Conservation (phyloP, 1,139 yeast genomes). For the Lodderomyces theae region DNA sequence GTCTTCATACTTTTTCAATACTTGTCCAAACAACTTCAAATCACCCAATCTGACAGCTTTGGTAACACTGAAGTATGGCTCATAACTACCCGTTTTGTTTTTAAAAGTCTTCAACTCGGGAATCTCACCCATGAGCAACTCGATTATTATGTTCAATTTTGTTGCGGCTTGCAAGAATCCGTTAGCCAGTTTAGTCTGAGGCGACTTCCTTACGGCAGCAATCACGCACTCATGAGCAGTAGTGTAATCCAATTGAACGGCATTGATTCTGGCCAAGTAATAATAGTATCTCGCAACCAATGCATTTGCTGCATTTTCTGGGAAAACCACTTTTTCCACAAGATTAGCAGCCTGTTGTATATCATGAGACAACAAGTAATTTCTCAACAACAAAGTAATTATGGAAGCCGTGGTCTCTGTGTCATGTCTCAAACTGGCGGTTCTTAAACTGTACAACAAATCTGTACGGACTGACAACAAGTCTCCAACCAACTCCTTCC, state of each 20-base stretch:
- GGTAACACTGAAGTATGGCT: conserved; percentile 83
- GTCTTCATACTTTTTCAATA: conserved; percentile 63
- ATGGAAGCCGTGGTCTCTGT: conserved; percentile 86
- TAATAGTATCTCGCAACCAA: conserved; percentile 89
- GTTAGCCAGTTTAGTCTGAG: conserved; percentile 78
- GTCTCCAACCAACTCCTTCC: conserved; percentile 66
- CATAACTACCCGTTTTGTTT: conserved; percentile 55
- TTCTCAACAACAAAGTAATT: conserved; percentile 79
- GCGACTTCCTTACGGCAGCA: conserved; percentile 95
- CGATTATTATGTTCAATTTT: conserved; percentile 83
- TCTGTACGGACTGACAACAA: conserved; percentile 64
- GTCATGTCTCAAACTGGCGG: conserved; percentile 90
- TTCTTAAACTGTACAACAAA: conserved; percentile 72
- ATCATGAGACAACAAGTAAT: conserved; percentile 75
- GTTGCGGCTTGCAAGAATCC: conserved; percentile 92
- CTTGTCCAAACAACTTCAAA: conserved; percentile 72
- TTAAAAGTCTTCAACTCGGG: conserved; percentile 88
- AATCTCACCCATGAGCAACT: conserved; percentile 92
- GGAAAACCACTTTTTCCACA: conserved; percentile 86
- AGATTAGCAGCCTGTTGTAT: conserved; percentile 86
- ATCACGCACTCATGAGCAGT: conserved; percentile 86
- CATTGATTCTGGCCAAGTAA: conserved; percentile 84
- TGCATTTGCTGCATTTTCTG: conserved; percentile 81
- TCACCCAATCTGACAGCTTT: conserved; percentile 94
- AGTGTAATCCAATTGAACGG: conserved; percentile 90